Percentiles rank a stretch among this genome's conserved stretches.
phyloP scores from a whole-genome alignment of 257 asterid species.

The Solanum raphanifolium region DNA sequence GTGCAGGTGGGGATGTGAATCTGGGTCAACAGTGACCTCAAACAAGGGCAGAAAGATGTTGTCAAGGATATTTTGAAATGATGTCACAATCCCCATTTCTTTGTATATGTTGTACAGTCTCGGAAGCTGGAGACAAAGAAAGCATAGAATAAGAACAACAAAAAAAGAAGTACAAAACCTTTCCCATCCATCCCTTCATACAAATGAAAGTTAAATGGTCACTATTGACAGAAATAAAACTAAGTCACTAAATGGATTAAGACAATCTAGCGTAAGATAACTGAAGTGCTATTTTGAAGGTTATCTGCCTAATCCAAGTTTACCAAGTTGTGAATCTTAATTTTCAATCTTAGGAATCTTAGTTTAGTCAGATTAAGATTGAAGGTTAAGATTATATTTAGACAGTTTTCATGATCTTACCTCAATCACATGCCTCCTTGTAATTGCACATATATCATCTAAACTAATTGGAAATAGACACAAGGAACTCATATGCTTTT shows the following conservation, averaged over 20 bases:
- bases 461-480: neutral
- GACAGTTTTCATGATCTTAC: neutral
- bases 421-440: neutral
- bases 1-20: constrained; percentile 97
- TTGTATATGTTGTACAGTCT: constrained; percentile 90
- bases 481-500: neutral
- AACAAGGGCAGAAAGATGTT: constrained; percentile 89
- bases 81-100: constrained; percentile 98
- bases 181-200: neutral
- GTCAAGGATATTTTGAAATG: constrained; percentile 95
- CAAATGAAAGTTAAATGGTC: neutral
- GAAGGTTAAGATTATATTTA: neutral
- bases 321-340: neutral
- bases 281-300: neutral
- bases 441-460: neutral
- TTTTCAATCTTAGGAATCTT: neutral
- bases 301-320: neutral
- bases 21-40: constrained; percentile 93
- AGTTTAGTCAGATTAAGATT: neutral
- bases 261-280: neutral
- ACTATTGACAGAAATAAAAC: neutral
- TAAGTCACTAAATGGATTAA: neutral
- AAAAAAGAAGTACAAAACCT: neutral
- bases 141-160: constrained; percentile 11
- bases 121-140: constrained; percentile 65